Evolutionary conservation across 768 basidiomycete species (phyloP), one percentile per base, ranked within the genome.

Genomic region (Kwoniella botswanensis): DNA sequence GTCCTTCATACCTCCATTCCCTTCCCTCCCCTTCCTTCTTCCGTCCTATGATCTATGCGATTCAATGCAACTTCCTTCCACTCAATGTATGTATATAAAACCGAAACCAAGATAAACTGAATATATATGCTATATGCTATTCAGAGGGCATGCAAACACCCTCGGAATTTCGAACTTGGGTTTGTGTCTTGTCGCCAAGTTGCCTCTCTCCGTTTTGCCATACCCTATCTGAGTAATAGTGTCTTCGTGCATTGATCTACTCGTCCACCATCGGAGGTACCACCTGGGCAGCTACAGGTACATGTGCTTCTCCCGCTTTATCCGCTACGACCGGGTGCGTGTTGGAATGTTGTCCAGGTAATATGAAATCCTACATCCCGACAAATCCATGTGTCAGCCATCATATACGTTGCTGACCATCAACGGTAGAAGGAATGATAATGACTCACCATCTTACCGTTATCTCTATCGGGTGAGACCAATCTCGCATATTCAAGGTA

Each of bases 401-500:
- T 26, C 21, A 43, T 0, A 7, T 61, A 24, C 13, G 11, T 26
- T 61, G 9, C 5, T 15, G n/a, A 57, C 13, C 59, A 50, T 18
- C 26, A 26, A 26, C 26, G 26, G 26, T 4, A 4, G 24, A 26
- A 26, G 4, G 26, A 26, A 26, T 26, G n/a, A 21, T 26, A 41
- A 35, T 18, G 10, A 74, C 80, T 75, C 55, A 82, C 83, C 83
- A 84, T 84, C 69, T 82, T 82, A 6, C 82, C 82, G 43, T 71
- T 82, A 70, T 84, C 82, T 26, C 83, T 68, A 68, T 84, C 82
- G n/a, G 81, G 81, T 56, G 71, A 75, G 42, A 82, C 74, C 13
- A 82, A 55, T 17, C 82, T 63, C 1, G 79, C 84, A 65, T 82
- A 84, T 70, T 84, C 84, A 58, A 84, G 78, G 57, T 84, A 84